Evolutionary conservation across 306 rosid species (phyloP).

Genomic region (Bauhinia variegata): DNA sequence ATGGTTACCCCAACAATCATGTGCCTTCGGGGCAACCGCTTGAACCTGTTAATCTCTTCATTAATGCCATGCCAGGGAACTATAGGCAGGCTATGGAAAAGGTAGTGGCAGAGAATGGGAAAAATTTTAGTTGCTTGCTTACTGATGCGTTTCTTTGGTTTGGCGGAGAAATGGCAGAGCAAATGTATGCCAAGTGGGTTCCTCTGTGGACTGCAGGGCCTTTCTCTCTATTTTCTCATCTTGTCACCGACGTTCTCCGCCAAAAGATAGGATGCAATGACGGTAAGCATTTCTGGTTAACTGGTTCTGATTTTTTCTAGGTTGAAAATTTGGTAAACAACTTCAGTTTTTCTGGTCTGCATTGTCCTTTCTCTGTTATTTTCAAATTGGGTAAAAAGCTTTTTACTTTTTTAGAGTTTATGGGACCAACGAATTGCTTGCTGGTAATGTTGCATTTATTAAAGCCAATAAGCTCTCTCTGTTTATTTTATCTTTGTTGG

Average conservation of each 20-base stretch:
- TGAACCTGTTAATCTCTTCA: slow-evolving; percentile 42
- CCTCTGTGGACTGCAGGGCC: slow-evolving; percentile 85
- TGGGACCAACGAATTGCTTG: no score
- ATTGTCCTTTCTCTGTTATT: no score
- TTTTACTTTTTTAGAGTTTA: no score
- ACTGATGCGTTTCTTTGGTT: slow-evolving; percentile 76
- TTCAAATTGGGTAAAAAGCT: no score
- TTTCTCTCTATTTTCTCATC: slow-evolving; percentile 55
- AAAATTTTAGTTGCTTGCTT: slow-evolving; percentile 54
- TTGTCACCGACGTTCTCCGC: slow-evolving; percentile 45
- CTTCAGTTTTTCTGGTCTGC: background rate
- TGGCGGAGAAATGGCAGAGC: slow-evolving; percentile 55
- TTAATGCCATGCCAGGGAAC: slow-evolving; percentile 47
- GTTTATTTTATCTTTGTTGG: background rate
- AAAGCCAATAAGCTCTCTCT: no score
- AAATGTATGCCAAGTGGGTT: slow-evolving; percentile 62
- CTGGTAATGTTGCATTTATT: no score
- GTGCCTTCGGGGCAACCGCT: slow-evolving; percentile 25
- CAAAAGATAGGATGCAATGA: slow-evolving; percentile 3
- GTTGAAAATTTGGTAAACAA: background rate
- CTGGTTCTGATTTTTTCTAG: background rate
- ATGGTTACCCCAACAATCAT: slow-evolving; percentile 60
- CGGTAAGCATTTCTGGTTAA: slow-evolving; percentile 34
- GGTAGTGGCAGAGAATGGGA: slow-evolving; percentile 44
- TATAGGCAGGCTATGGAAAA: slow-evolving; percentile 38